Evolutionary conservation across 495 filamentous ascomycete species (phyloP).

Genomic region (Xylaria flabelliformis): DNA sequence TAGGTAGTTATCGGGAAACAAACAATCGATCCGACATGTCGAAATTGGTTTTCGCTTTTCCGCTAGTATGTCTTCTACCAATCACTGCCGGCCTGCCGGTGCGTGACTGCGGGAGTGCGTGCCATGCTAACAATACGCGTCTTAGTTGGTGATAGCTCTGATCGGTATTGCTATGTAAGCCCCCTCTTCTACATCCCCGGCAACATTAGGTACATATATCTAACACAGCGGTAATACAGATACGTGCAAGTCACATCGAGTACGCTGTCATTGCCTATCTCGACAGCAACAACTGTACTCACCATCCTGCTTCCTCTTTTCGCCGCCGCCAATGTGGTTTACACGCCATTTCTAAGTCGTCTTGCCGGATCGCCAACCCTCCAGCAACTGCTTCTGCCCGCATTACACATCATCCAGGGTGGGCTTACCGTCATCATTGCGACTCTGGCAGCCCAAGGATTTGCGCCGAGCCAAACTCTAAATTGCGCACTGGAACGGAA

Average conservation of each 20-base stretch:
- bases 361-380: conserved; percentile 38
- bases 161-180: conserved; percentile 41
- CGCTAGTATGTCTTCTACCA: conserved; percentile 15
- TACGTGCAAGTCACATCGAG: conserved; percentile 57
- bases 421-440: conserved; percentile 60
- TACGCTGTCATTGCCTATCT: conserved; percentile 58
- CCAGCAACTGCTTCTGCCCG: conserved; percentile 42
- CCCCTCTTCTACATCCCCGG: no score
- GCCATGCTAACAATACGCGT: background rate
- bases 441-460: conserved; percentile 62
- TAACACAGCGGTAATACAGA: conserved; percentile 36
- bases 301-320: conserved; percentile 60
- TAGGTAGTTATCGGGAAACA: no score
- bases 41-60: conserved; percentile 22
- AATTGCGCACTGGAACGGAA: conserved; percentile 57
- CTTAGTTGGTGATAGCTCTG: conserved; percentile 33
- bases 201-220: background rate
- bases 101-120: conserved; percentile 4
- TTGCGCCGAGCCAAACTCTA: conserved; percentile 52
- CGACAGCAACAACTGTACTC: conserved; percentile 53
- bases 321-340: conserved; percentile 50
- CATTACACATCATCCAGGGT: conserved; percentile 50
- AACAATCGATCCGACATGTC: conserved; percentile 3
- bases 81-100: background rate
- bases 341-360: conserved; percentile 30